A percentile compares a stretch with the other conserved stretches of the same genome.
Evolutionary conservation across 306 rosid genomes (phyloP).

Genomic region (Prunus mira): DNA sequence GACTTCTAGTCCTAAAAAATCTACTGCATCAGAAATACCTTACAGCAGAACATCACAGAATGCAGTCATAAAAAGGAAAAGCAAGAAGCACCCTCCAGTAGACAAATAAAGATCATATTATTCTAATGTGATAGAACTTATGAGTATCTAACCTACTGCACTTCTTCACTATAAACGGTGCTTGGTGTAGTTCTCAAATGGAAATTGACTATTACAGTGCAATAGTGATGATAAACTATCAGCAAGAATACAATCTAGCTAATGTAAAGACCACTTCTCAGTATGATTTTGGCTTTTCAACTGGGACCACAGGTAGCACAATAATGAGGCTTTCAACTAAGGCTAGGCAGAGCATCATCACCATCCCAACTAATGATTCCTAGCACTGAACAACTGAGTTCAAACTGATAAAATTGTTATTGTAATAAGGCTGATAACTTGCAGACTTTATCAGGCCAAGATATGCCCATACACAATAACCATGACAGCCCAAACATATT

Average conservation of each 20-base stretch:
- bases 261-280: neutral
- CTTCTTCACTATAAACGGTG: neutral
- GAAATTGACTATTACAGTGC: neutral
- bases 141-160: neutral
- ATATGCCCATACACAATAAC: neutral
- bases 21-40: neutral
- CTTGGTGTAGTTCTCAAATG: neutral
- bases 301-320: neutral
- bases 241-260: too few relatives aligned
- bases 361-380: neutral
- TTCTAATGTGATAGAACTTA: too few relatives aligned
- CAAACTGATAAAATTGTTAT: neutral
- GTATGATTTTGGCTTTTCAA: neutral
- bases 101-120: neutral
- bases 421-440: neutral
- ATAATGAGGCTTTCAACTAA: neutral
- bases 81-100: neutral
- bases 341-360: neutral
- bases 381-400: neutral
- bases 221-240: neutral
- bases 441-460: neutral
- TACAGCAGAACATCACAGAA: neutral
- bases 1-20: neutral
- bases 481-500: neutral
- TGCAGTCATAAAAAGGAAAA: neutral